These are phyloP conservation scores for Clitopilus hobsonii DNA, from an alignment of 768 basidiomycete species.

Conservation along the genomic window DNA sequence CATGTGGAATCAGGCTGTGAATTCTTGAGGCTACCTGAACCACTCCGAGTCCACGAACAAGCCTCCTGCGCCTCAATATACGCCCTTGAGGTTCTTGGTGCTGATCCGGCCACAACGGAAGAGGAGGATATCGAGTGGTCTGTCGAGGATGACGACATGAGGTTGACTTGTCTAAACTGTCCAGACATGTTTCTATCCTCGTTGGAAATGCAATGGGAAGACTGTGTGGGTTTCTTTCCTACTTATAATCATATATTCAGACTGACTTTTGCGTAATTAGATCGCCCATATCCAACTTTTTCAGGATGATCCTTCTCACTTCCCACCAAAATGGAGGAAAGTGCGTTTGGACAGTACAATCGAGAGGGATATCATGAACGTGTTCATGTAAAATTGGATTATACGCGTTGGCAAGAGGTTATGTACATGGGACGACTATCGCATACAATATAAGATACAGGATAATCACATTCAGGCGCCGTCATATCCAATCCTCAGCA, in stretches of 20 bases:
- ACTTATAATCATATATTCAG: neutral
- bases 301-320: neutral
- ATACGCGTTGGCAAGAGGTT: no score
- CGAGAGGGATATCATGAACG: neutral
- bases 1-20: neutral
- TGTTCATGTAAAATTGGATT: no score
- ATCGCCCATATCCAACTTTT: neutral
- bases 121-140: neutral
- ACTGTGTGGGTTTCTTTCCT: neutral
- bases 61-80: neutral
- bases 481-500: no score
- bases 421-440: no score
- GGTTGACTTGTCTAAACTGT: neutral
- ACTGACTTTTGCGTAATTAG: neutral
- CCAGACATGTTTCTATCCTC: neutral
- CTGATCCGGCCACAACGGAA: neutral
- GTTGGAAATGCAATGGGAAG: neutral
- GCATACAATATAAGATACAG: no score
- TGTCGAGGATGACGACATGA: neutral
- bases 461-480: no score
- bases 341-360: neutral
- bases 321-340: neutral
- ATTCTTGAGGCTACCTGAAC: neutral
- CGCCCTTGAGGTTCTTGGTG: neutral
- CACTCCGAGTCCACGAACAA: neutral